Conservation (phyloP, 2,329 filamentous ascomycete species). For the Fusarium sp. region DNA sequence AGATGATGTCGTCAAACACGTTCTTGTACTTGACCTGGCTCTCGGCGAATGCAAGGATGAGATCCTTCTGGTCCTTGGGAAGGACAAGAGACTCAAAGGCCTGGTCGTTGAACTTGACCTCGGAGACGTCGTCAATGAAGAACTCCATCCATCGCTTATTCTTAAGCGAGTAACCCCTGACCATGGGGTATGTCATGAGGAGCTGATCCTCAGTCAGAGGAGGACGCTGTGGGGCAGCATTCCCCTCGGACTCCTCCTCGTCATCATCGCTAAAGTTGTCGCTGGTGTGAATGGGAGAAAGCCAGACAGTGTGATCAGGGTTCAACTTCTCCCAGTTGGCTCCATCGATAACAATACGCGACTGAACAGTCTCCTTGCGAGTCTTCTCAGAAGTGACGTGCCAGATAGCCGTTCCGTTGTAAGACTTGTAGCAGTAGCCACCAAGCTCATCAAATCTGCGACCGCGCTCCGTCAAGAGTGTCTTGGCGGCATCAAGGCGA, state of each 20-base stretch:
- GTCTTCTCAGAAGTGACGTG: constrained; percentile 40
- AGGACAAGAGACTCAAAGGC: constrained; percentile 65
- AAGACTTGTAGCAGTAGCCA: constrained; percentile 62
- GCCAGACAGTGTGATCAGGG: constrained; percentile 42
- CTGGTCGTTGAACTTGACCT: constrained; percentile 61
- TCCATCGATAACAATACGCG: constrained; percentile 49
- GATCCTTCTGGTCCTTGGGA: constrained; percentile 61
- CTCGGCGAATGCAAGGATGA: constrained; percentile 64
- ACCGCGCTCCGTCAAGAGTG: constrained; percentile 55
- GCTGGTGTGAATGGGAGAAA: constrained; percentile 19
- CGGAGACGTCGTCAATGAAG: constrained; percentile 58
- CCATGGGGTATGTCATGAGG: constrained; percentile 54
- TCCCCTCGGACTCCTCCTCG: background rate
- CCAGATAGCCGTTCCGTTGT: constrained; percentile 54
- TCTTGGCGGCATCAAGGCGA: constrained; percentile 50
- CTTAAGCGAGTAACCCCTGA: constrained; percentile 63
- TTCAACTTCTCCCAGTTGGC: constrained; percentile 49
- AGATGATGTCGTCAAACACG: constrained; percentile 64
- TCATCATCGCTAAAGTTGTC: constrained; percentile 31
- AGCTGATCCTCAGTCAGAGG: constrained; percentile 55
- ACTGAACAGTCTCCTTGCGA: constrained; percentile 46
- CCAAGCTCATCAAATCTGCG: constrained; percentile 59
- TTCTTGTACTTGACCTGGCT: constrained; percentile 57
- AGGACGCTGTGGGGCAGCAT: constrained; percentile 30
- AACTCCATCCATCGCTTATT: constrained; percentile 64